Evolutionary conservation across 2,329 filamentous ascomycete species (phyloP).

Genomic region (Fusarium torreyae): DNA sequence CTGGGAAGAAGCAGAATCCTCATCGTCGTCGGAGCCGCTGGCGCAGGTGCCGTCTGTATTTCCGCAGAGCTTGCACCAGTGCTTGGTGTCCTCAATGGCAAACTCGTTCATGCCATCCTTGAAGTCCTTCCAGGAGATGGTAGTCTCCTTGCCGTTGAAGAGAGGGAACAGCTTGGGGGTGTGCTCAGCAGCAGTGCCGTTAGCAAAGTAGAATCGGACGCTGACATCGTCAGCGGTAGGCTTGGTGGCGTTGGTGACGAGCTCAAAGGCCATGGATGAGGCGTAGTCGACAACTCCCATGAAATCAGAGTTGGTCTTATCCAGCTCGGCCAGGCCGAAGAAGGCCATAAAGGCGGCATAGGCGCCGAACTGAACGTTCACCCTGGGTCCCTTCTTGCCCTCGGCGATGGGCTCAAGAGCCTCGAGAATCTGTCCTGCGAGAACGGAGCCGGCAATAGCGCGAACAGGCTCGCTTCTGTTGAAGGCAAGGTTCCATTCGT

Average conservation of each 20-base stretch:
- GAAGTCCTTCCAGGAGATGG: conserved; percentile 80
- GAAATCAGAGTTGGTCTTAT: conserved; percentile 72
- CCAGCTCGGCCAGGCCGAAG: conserved; percentile 71
- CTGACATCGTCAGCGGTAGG: conserved; percentile 65
- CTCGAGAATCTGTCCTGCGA: conserved; percentile 69
- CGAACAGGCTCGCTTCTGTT: conserved; percentile 79
- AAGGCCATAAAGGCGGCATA: conserved; percentile 75
- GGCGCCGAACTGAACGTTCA: conserved; percentile 72
- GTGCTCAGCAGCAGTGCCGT: conserved; percentile 69
- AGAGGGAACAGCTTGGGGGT: conserved; percentile 69
- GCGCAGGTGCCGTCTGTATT: conserved; percentile 79
- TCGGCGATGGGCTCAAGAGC: conserved; percentile 68
- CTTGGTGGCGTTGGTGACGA: conserved; percentile 68
- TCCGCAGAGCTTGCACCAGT: conserved; percentile 84
- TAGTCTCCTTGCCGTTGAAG: conserved; percentile 69
- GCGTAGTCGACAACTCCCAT: conserved; percentile 87
- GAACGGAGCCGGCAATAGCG: conserved; percentile 70
- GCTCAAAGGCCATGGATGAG: conserved; percentile 84
- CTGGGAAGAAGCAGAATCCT: conserved; percentile 36
- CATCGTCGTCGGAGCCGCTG: conserved; percentile 42
- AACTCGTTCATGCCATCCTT: conserved; percentile 74
- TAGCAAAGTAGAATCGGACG: conserved; percentile 74
- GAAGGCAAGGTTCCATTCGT: conserved; percentile 88
- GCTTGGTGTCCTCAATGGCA: conserved; percentile 72
- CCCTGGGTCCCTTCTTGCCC: conserved; percentile 54